A percentile compares a stretch with the other conserved stretches of the same genome.
Evolutionary conservation across 116 monocot genomes (phyloP).

Genomic region (Papilionanthe hybrid): DNA sequence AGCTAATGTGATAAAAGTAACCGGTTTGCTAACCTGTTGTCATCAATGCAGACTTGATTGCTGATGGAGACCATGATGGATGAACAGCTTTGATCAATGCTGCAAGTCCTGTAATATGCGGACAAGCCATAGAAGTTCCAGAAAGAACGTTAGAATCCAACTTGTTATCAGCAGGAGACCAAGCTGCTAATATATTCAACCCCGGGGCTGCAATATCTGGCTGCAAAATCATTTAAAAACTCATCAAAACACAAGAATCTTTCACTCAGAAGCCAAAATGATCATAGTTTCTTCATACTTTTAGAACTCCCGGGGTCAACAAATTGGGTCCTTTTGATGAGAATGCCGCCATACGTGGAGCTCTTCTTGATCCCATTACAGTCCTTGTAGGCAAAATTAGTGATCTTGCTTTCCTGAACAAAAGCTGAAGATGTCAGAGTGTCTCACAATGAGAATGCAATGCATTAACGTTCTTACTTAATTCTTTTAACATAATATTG

Average conservation of each 20-base stretch:
- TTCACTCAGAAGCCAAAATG: too few species aligned
- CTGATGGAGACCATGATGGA: background rate
- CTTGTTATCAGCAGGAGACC: background rate
- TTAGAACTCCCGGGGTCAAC: conserved; percentile 63
- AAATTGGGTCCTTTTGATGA: conserved; percentile 87
- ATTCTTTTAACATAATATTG: conserved; percentile 53
- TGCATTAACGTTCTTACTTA: conserved; percentile 27
- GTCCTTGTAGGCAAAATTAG: conserved; percentile 51
- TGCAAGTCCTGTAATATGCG: background rate
- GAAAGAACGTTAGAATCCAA: background rate
- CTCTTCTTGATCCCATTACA: conserved; percentile 35
- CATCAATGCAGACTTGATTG: conserved; percentile 11
- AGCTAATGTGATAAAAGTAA: too few species aligned
- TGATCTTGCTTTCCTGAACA: conserved; percentile 9
- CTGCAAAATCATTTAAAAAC: too few species aligned
- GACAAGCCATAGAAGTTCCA: conserved; percentile 7
- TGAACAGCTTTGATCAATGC: conserved; percentile 4
- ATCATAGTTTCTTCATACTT: conserved; percentile 30
- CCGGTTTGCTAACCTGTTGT: background rate
- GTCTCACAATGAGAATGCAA: too few species aligned
- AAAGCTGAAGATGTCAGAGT: conserved; percentile 1
- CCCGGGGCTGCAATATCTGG: background rate
- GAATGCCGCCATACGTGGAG: conserved; percentile 65
- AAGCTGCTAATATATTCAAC: background rate
- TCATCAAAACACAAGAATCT: too few species aligned